Conservation (phyloP, 306 rosid species). For the Pyrus bretschneideri region DNA sequence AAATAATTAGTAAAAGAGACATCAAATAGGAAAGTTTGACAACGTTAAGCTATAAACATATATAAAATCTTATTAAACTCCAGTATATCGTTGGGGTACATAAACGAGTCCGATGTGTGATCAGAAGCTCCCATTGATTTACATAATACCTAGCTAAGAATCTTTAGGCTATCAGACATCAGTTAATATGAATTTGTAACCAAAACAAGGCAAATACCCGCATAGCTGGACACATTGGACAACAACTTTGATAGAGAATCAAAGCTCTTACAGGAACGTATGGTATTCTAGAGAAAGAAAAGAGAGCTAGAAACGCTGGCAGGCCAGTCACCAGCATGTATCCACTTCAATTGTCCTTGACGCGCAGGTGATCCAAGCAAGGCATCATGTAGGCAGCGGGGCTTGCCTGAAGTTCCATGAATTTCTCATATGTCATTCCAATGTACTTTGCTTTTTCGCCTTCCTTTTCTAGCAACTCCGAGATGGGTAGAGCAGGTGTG, state of each 20-base stretch:
- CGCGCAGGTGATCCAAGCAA: constrained; percentile 24
- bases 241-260: too few species aligned
- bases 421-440: constrained; percentile 33
- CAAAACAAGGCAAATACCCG: too few species aligned
- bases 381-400: constrained; percentile 24
- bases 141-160: too few species aligned
- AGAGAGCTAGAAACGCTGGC: not conserved
- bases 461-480: constrained; percentile 24
- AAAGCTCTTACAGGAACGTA: not conserved
- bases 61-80: not conserved
- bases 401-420: constrained; percentile 35
- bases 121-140: too few species aligned
- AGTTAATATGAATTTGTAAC: too few species aligned
- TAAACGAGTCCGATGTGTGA: not conserved
- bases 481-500: constrained; percentile 34
- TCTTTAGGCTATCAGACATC: too few species aligned
- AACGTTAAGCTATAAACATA: too few species aligned
- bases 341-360: not conserved
- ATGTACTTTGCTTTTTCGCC: constrained; percentile 26
- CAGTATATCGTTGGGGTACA: not conserved
- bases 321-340: not conserved
- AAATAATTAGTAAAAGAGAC: too few species aligned
- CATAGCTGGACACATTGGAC: too few species aligned
- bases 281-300: too few species aligned
- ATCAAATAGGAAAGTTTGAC: too few species aligned